phyloP scores from a whole-genome alignment of 2,329 filamentous ascomycete species.

The Ophiocordyceps camponoti-leonardi region DNA sequence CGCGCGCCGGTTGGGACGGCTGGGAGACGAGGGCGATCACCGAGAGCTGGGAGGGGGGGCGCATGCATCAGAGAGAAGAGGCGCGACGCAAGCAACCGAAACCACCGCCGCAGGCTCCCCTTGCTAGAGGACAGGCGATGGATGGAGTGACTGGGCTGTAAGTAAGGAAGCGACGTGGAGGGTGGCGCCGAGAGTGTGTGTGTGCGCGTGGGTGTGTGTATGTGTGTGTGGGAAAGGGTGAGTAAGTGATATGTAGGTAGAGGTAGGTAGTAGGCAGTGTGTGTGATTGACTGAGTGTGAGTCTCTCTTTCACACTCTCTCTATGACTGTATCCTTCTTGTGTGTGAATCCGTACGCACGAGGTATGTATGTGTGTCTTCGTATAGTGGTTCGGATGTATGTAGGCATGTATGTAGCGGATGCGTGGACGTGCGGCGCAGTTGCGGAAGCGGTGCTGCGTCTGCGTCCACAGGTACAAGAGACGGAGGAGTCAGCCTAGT shows the following conservation, averaged over 20 bases:
- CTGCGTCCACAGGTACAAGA: not conserved
- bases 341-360: constrained; percentile 6
- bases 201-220: not conserved
- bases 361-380: constrained; percentile 4
- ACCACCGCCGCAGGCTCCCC: not conserved
- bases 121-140: constrained; percentile 1
- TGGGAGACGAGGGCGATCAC: constrained; percentile 5
- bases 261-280: not conserved
- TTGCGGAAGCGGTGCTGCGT: not conserved
- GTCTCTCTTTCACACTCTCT: too few species aligned
- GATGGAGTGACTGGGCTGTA: not conserved
- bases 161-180: not conserved
- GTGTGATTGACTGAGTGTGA: not conserved
- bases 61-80: not conserved
- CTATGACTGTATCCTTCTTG: not conserved
- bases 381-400: constrained; percentile 1
- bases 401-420: not conserved
- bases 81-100: constrained; percentile 1
- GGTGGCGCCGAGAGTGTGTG: not conserved
- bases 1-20: constrained; percentile 1
- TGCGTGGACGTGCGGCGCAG: not conserved
- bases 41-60: constrained; percentile 1
- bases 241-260: not conserved
- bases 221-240: not conserved
- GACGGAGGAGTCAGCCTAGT: not conserved